phyloP scores from a whole-genome alignment of 1,139 yeast genomes.

The Geotrichum fermentans region DNA sequence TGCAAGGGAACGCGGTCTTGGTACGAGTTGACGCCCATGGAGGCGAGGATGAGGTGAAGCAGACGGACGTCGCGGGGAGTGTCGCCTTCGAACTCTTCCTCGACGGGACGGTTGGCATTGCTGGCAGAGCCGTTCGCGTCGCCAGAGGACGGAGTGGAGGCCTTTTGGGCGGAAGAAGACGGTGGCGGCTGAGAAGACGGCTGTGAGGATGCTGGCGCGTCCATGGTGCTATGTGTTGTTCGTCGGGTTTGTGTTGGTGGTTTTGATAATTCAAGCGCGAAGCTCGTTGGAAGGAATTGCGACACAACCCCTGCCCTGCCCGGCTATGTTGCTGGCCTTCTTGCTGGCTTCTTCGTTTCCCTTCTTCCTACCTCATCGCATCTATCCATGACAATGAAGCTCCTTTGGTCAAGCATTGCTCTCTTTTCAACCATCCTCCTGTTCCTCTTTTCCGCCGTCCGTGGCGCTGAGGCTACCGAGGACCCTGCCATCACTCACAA shows the following conservation, averaged over 20 bases:
- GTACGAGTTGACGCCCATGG: conserved; percentile 86
- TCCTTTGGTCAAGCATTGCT: conserved; percentile 29
- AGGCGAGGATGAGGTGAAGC: conserved; percentile 82
- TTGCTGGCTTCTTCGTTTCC: neutral
- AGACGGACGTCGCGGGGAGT: conserved; percentile 87
- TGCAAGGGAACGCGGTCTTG: conserved; percentile 95
- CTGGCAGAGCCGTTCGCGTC: conserved; percentile 3
- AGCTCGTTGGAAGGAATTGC: too few relatives aligned
- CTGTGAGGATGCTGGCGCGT: neutral
- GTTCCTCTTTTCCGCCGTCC: conserved; percentile 15
- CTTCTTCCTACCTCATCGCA: neutral
- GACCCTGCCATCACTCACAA: conserved; percentile 63
- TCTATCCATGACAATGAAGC: conserved; percentile 23
- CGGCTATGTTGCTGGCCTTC: neutral
- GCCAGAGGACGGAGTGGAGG: neutral
- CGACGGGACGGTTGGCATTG: conserved; percentile 9
- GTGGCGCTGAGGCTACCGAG: conserved; percentile 16
- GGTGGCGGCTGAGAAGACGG: neutral
- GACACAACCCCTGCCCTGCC: too few relatives aligned
- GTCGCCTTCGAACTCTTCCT: conserved; percentile 24
- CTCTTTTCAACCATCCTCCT: conserved; percentile 20
- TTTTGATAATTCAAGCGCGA: conserved; percentile 2
- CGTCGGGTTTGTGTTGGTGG: neutral
- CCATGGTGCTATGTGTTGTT: neutral
- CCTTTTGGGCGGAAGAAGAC: neutral